These are phyloP conservation scores for Nannochloropsis limnetica DNA, from an alignment of 352 stramenopile genomes.

Conservation along the genomic window DNA sequence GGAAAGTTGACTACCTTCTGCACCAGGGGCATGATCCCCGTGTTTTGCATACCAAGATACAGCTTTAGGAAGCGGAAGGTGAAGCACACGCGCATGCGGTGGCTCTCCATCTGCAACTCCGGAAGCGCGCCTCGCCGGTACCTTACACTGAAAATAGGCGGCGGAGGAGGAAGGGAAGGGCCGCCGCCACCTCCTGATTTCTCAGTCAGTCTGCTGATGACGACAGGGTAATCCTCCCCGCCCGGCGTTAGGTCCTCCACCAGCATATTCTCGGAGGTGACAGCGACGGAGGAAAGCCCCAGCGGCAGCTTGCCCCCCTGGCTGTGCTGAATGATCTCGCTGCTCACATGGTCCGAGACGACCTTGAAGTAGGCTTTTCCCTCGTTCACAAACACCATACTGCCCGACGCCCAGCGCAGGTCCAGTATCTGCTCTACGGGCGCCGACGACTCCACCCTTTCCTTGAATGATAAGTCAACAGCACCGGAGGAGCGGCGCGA, in stretches of 20 bases:
- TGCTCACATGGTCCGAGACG: neutral
- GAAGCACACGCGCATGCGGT: conserved; percentile 1
- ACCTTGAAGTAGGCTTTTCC: conserved; percentile 17
- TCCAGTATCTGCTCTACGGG: neutral
- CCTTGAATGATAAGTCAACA: neutral
- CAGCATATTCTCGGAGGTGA: neutral
- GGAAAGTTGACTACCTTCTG: neutral
- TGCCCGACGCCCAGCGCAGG: neutral
- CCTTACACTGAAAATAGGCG: neutral
- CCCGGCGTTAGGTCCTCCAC: conserved; percentile 10
- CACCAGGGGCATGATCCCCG: neutral
- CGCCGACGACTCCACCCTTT: neutral
- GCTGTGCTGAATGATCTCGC: neutral
- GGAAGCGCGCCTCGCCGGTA: neutral
- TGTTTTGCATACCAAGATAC: conserved; percentile 32
- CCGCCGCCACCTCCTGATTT: neutral
- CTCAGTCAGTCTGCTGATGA: conserved; percentile 2
- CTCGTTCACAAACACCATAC: neutral
- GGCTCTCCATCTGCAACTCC: neutral
- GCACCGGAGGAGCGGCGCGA: neutral
- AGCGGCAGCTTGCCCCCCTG: neutral
- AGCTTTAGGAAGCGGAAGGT: conserved; percentile 20
- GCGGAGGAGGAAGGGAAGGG: neutral
- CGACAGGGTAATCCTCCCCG: conserved; percentile 17
- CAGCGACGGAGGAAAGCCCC: neutral